A percentile compares a stretch with the other conserved stretches of the same genome.
These are phyloP conservation scores for Nicotiana benthamiana DNA, from an alignment of 257 asterid genomes.

Conservation along the genomic window DNA sequence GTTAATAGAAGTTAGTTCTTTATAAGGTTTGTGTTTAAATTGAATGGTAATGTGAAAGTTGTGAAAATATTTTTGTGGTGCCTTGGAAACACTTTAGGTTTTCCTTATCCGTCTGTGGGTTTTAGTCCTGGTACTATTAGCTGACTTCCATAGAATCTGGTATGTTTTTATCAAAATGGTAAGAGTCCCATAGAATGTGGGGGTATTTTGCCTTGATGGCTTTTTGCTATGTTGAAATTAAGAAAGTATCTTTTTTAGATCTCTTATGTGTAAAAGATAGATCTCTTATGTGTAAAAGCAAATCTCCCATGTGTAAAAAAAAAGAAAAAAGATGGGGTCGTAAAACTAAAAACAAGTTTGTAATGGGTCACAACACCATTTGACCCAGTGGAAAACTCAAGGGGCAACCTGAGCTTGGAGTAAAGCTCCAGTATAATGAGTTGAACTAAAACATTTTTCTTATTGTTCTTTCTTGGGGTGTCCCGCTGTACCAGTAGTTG, in stretches of 20 bases:
- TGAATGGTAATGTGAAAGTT: background rate
- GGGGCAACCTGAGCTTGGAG: background rate
- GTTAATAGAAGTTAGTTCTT: background rate
- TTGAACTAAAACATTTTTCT: background rate
- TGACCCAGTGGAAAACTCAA: no score
- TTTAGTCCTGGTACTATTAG: background rate
- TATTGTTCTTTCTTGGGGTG: background rate
- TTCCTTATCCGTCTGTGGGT: background rate
- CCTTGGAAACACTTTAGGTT: background rate
- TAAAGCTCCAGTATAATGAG: background rate
- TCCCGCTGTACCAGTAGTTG: background rate
- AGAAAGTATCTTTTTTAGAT: no score
- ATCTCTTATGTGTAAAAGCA: no score
- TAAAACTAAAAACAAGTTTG: no score
- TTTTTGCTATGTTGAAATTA: no score
- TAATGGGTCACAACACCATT: no score
- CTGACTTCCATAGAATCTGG: background rate
- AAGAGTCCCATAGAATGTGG: no score
- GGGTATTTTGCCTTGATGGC: no score
- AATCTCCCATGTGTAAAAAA: no score
- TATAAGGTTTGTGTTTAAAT: background rate
- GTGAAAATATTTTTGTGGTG: background rate
- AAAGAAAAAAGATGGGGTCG: no score
- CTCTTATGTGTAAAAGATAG: no score
- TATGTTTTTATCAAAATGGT: no score